Base-by-base conservation (phyloP, 2,329 filamentous ascomycete genomes). In the Ceratocystis ficicola region DNA sequence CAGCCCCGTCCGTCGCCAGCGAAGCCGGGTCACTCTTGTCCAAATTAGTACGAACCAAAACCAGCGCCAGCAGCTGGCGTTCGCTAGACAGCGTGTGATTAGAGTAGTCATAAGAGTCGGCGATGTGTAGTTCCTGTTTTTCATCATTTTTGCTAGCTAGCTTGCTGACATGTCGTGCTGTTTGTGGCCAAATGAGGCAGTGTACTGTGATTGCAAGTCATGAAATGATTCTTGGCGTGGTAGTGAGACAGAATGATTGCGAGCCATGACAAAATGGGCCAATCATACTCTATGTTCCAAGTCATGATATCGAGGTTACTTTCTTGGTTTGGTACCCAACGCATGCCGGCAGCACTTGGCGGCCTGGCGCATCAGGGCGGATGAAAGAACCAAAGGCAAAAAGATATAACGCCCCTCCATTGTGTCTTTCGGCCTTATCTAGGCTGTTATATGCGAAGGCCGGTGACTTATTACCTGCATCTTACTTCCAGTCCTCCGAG, bases 11-110 rank as follows among this genome's bases (percentile, higher is more conserved):
- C 72, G 72, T 52, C 71, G 72, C 50, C 70, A 71, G 48, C 70
- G 69, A 68, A 69, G 68, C 67, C 71, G 71, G 62, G 70, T 72
- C 10, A 72, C 70, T 4, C 67, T 70, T 17, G 65, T 73, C 5
- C 70, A 70, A 4, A 22, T 48, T 12, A 22, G 1, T 22, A 22
- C n/a, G 68, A 41, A 61, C 64, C 64, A 60, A 64, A 65, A 70
- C 66, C 65, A 70, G 67, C 70, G 70, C 66, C 70, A 70, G 68
- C 28, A 62, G 3, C 71, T 72, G 6, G 65, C 70, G 8, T 75
- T 75, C 65, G 69, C 72, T 20, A 75, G 73, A 69, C 72, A 74
- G 30, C 74, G 71, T 66, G 64, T 20, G 10, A 63, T 63, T 17
- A 48, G 48, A 20, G 61, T 66, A 15, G 30, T 65, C 57, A 28